Percentiles rank a stretch among this genome's conserved stretches.
These are phyloP conservation scores for Sesbania bispinosa DNA, from an alignment of 306 rosid species.

Conservation along the genomic window DNA sequence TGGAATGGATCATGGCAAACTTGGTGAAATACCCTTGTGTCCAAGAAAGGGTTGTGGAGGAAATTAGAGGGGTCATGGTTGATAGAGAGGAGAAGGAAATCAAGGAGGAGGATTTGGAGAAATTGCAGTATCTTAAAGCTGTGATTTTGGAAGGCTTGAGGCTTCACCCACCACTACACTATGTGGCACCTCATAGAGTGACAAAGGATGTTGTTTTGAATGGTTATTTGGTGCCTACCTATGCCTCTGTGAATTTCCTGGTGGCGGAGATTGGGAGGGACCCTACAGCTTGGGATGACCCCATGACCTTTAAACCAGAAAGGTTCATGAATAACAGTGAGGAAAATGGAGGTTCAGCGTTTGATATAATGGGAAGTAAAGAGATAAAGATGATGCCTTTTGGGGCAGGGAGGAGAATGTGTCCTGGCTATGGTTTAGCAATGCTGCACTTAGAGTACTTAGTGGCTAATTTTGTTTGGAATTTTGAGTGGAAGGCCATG, in stretches of 20 bases:
- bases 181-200: slow-evolving; percentile 42
- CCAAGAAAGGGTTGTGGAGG: slow-evolving; percentile 32
- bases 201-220: slow-evolving; percentile 32
- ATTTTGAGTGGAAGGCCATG: slow-evolving; percentile 28
- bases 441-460: slow-evolving; percentile 40
- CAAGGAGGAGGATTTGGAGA: slow-evolving; percentile 32
- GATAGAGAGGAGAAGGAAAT: slow-evolving; percentile 22
- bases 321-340: slow-evolving; percentile 26
- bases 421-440: slow-evolving; percentile 38
- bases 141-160: slow-evolving; percentile 42
- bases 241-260: slow-evolving; percentile 37
- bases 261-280: slow-evolving; percentile 47
- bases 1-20: slow-evolving; percentile 52
- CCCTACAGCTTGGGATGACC: slow-evolving; percentile 43
- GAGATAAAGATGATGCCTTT: slow-evolving; percentile 45
- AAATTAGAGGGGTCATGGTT: slow-evolving; percentile 32
- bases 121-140: slow-evolving; percentile 40
- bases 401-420: slow-evolving; percentile 51
- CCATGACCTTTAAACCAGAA: slow-evolving; percentile 40
- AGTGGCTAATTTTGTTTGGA: slow-evolving; percentile 37
- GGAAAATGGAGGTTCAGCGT: neutral
- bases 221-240: slow-evolving; percentile 37
- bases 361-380: slow-evolving; percentile 39
- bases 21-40: slow-evolving; percentile 31
- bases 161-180: slow-evolving; percentile 42